phyloP scores from a whole-genome alignment of 331 rosid genomes.

The Erythrophleum ivorense region DNA sequence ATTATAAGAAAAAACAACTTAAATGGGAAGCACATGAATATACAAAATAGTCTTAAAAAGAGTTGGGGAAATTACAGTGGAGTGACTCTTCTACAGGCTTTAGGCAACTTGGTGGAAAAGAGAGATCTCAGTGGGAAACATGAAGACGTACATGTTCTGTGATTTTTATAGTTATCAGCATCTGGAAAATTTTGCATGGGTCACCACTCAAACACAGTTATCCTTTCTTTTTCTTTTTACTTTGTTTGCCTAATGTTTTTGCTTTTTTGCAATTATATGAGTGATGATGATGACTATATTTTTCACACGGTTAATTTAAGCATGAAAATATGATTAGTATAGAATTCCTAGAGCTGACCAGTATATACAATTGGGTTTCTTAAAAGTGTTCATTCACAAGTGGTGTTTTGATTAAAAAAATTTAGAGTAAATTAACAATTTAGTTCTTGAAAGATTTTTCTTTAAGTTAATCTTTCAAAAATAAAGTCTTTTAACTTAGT shows the following conservation, averaged over 20 bases:
- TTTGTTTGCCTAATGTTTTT: neutral
- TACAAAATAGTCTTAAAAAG: neutral
- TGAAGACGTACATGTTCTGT: conserved; percentile 41
- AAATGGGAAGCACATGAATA: neutral
- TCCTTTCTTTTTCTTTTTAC: neutral
- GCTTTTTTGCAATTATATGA: conserved; percentile 36
- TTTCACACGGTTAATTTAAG: conserved; percentile 8
- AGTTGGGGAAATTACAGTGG: neutral
- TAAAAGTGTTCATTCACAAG: too few species aligned
- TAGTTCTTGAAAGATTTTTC: too few species aligned
- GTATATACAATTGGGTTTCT: too few species aligned
- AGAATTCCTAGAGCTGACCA: too few species aligned
- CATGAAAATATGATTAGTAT: too few species aligned
- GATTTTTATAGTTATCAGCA: conserved; percentile 38
- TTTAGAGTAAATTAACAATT: too few species aligned
- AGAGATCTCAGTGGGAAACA: conserved; percentile 55
- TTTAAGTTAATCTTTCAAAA: too few species aligned
- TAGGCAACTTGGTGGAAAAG: conserved; percentile 40
- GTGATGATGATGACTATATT: neutral
- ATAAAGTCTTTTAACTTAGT: too few species aligned
- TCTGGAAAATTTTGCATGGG: conserved; percentile 29
- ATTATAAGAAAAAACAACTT: too few species aligned
- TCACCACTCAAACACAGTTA: conserved; percentile 31
- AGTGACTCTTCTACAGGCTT: conserved; percentile 20
- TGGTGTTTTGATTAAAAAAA: too few species aligned